Percentiles rank a stretch among this genome's conserved stretches.
Conservation (phyloP, 2,329 filamentous ascomycete genomes). For the Stagonosporopsis vannaccii region DNA sequence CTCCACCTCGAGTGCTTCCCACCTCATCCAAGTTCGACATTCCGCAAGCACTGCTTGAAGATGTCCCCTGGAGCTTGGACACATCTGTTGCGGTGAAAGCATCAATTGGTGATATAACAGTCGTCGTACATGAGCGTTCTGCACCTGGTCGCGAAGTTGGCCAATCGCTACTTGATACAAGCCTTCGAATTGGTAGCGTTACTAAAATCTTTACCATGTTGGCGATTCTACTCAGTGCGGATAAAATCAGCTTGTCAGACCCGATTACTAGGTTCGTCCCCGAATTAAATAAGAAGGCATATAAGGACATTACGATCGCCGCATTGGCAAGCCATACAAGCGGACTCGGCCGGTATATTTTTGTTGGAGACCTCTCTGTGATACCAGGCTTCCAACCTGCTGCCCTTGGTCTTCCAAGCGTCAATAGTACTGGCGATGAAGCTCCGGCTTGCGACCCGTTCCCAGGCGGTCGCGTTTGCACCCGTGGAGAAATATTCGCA, state of each 20-base stretch:
- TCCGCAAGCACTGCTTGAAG: constrained; percentile 9
- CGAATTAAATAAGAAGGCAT: constrained; percentile 24
- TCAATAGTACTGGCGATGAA: constrained; percentile 21
- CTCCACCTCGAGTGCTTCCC: constrained; percentile 22
- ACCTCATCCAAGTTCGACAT: constrained; percentile 10
- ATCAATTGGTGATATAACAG: constrained; percentile 23
- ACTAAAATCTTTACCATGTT: constrained; percentile 39
- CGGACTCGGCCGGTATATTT: constrained; percentile 34
- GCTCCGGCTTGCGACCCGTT: constrained; percentile 31
- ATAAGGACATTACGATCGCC: constrained; percentile 30
- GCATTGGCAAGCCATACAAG: constrained; percentile 33
- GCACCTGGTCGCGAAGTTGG: constrained; percentile 21
- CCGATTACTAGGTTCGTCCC: constrained; percentile 35
- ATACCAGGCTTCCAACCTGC: constrained; percentile 22
- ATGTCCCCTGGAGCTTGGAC: constrained; percentile 15
- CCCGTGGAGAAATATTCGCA: constrained; percentile 25
- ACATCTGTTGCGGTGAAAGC: constrained; percentile 37
- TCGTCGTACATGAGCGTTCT: constrained; percentile 28
- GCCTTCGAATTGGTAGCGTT: constrained; percentile 33
- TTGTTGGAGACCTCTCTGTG: constrained; percentile 30
- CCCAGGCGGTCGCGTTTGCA: constrained; percentile 30
- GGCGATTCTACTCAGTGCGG: constrained; percentile 27
- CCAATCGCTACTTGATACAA: constrained; percentile 25
- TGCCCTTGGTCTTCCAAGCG: constrained; percentile 26
- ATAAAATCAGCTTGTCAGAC: constrained; percentile 33